Evolutionary conservation across 1,284 basidiomycete species (phyloP).

Genomic region (Irpex lacteus): DNA sequence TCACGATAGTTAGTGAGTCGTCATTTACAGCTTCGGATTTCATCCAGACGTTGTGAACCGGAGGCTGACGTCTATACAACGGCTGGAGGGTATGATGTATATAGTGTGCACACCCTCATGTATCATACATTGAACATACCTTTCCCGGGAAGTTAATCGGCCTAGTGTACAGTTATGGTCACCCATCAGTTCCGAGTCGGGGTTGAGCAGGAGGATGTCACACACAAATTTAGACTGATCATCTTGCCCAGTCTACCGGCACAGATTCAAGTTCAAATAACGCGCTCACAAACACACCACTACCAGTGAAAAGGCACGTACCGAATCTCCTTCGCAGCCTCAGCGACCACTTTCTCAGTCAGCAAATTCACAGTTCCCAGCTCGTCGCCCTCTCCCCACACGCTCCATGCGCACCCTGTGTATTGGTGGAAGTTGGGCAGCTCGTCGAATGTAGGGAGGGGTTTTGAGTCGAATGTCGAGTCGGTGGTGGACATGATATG

Average conservation of each 20-base stretch:
- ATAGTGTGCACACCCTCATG: conserved; percentile 53
- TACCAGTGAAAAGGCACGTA: too few relatives aligned
- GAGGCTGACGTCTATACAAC: conserved; percentile 50
- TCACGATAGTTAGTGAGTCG: conserved; percentile 62
- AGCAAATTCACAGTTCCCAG: conserved; percentile 71
- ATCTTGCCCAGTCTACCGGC: not conserved
- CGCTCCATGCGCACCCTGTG: conserved; percentile 66
- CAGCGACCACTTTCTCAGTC: conserved; percentile 60
- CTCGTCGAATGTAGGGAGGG: conserved; percentile 59
- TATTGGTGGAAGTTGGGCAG: conserved; percentile 56
- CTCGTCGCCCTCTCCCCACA: conserved; percentile 71
- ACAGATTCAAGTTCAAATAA: too few relatives aligned
- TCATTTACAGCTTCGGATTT: conserved; percentile 39
- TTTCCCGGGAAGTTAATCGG: too few relatives aligned
- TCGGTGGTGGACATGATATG: too few relatives aligned
- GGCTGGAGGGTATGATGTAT: conserved; percentile 37
- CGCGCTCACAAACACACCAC: too few relatives aligned
- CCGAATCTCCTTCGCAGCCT: conserved; percentile 62
- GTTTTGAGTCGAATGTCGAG: not conserved
- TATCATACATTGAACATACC: conserved; percentile 43
- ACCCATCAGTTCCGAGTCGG: too few relatives aligned
- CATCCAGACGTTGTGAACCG: conserved; percentile 39
- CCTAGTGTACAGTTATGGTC: too few relatives aligned
- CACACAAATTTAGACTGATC: not conserved
- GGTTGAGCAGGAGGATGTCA: not conserved